Percentiles rank a stretch among this genome's conserved stretches.
phyloP scores from a whole-genome alignment of 345 rosid genomes.

The Populus simonii region DNA sequence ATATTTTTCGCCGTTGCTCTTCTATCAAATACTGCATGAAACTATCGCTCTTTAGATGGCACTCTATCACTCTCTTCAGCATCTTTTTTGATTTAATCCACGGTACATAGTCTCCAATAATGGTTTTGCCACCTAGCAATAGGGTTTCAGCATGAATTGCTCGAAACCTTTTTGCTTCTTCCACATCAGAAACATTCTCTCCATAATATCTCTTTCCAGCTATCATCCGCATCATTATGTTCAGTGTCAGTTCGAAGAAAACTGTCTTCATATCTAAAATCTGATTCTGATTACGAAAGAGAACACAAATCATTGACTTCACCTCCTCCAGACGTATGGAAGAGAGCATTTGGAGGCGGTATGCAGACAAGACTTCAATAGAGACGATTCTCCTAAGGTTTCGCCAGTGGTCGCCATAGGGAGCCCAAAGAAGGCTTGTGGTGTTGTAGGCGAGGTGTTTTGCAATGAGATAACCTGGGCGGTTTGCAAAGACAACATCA shows the following conservation, averaged over 20 bases:
- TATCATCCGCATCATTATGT: conserved; percentile 38
- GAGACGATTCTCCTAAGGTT: conserved; percentile 28
- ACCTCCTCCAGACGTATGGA: conserved; percentile 25
- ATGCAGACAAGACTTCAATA: conserved; percentile 23
- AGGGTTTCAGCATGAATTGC: conserved; percentile 19
- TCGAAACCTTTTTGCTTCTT: conserved; percentile 22
- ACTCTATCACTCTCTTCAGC: conserved; percentile 1
- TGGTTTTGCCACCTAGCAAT: conserved; percentile 13
- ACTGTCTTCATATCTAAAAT: conserved; percentile 17
- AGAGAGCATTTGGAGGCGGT: conserved; percentile 21
- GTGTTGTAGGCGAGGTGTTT: conserved; percentile 30
- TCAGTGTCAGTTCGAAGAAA: conserved; percentile 29
- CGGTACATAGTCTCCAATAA: conserved; percentile 25
- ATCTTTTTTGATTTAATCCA: conserved; percentile 15
- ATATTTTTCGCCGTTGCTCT: conserved; percentile 11
- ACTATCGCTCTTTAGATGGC: conserved; percentile 15
- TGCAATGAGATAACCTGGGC: conserved; percentile 22
- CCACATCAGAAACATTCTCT: background rate
- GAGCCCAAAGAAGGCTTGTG: conserved; percentile 23
- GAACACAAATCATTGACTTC: conserved; percentile 2
- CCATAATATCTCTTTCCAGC: conserved; percentile 32
- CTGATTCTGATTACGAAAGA: background rate
- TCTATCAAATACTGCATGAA: conserved; percentile 30
- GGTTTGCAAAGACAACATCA: conserved; percentile 35
- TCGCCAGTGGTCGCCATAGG: conserved; percentile 35